A percentile compares a stretch with the other conserved stretches of the same genome.
Evolutionary conservation across 164 flowering plant species (phyloP).

Genomic region (Protea cynaroides): DNA sequence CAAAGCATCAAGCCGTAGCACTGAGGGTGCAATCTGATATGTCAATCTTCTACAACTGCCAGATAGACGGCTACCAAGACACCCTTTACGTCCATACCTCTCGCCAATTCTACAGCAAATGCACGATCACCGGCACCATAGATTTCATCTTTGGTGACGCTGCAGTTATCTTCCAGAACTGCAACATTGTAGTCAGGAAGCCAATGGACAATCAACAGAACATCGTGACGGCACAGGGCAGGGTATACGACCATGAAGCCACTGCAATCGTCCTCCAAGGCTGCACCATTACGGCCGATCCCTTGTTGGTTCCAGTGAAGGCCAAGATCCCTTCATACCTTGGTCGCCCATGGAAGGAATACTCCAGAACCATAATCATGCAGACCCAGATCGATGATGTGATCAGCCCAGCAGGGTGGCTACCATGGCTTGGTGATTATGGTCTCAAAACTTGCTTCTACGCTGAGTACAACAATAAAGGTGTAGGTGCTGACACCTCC

Average conservation of each 20-base stretch:
- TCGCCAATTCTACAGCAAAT: constrained; percentile 81
- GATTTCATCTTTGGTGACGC: constrained; percentile 78
- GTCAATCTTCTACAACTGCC: constrained; percentile 66
- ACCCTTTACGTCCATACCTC: constrained; percentile 62
- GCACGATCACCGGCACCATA: constrained; percentile 66
- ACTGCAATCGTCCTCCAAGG: constrained; percentile 46
- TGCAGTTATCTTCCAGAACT: constrained; percentile 64
- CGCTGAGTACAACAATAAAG: constrained; percentile 44
- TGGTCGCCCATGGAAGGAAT: constrained; percentile 63
- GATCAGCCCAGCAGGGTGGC: constrained; percentile 50
- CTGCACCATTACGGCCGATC: constrained; percentile 39
- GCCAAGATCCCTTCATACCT: constrained; percentile 28
- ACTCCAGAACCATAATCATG: constrained; percentile 42
- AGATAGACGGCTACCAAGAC: constrained; percentile 64
- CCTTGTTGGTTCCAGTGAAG: constrained; percentile 19
- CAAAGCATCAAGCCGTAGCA: constrained; percentile 73
- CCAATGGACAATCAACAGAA: constrained; percentile 43
- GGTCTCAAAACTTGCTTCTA: constrained; percentile 35
- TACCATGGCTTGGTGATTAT: constrained; percentile 37
- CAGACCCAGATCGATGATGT: constrained; percentile 37
- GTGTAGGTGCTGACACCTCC: constrained; percentile 32
- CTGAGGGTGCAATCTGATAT: constrained; percentile 46
- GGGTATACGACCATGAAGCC: constrained; percentile 24
- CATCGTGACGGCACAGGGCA: constrained; percentile 58
- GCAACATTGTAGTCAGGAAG: constrained; percentile 43